A percentile compares a stretch with the other conserved stretches of the same genome.
These are phyloP conservation scores for Globisporangium paroecandrum DNA, from an alignment of 352 stramenopile species.

Conservation along the genomic window DNA sequence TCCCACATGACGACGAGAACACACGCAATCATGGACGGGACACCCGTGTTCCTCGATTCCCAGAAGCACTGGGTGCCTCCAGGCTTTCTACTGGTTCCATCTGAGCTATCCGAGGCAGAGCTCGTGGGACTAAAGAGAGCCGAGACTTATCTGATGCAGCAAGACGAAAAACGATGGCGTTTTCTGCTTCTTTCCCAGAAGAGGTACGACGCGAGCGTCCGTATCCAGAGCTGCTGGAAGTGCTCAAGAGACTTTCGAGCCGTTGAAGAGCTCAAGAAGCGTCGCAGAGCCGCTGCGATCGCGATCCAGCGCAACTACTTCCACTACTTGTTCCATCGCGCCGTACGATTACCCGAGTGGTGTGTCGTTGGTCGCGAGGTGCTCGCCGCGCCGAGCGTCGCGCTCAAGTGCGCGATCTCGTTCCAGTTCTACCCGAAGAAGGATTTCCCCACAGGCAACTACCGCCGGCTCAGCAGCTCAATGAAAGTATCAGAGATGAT, in stretches of 20 bases:
- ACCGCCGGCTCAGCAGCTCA: slow-evolving; percentile 29
- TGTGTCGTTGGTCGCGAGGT: slow-evolving; percentile 65
- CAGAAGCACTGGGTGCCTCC: slow-evolving; percentile 69
- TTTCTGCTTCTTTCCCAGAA: slow-evolving; percentile 44
- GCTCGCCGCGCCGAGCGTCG: slow-evolving; percentile 54
- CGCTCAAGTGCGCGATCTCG: slow-evolving; percentile 54
- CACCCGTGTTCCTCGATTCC: slow-evolving; percentile 46
- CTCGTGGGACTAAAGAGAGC: slow-evolving; percentile 47
- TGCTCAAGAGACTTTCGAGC: slow-evolving; percentile 24
- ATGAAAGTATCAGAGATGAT: slow-evolving; percentile 41
- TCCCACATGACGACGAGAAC: slow-evolving; percentile 55
- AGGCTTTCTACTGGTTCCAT: slow-evolving; percentile 31
- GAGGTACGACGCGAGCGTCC: slow-evolving; percentile 39
- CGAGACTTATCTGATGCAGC: slow-evolving; percentile 62
- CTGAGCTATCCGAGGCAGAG: slow-evolving; percentile 26
- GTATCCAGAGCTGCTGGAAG: slow-evolving; percentile 43
- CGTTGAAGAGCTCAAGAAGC: slow-evolving; percentile 30
- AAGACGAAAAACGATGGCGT: slow-evolving; percentile 55
- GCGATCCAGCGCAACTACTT: slow-evolving; percentile 75
- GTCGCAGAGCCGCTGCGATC: slow-evolving; percentile 33
- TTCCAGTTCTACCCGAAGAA: slow-evolving; percentile 79
- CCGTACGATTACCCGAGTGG: slow-evolving; percentile 50
- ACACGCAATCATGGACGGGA: slow-evolving; percentile 61
- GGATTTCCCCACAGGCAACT: slow-evolving; percentile 73
- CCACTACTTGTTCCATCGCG: slow-evolving; percentile 61